Conservation (phyloP, 192 early-diverging fungal species). For the Gaertneriomyces semiglobifer region DNA sequence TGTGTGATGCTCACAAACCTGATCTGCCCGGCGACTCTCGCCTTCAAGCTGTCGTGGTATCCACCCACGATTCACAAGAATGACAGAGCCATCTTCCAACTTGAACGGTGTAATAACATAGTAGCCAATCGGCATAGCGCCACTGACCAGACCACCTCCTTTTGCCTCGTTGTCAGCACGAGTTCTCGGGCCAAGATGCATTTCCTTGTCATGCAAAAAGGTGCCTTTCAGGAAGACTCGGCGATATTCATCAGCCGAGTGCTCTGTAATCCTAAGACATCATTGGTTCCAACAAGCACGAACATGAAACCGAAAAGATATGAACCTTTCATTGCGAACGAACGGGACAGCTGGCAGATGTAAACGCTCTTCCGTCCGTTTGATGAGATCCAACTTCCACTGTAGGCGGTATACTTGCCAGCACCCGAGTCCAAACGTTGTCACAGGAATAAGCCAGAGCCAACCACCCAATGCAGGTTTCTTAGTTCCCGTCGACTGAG, state of each 20-base stretch:
- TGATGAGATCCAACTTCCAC: conserved; percentile 84
- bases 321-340: not conserved
- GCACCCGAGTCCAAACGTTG: conserved; percentile 25
- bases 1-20: not conserved
- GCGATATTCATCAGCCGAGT: conserved; percentile 58
- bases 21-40: not conserved
- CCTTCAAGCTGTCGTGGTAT: conserved; percentile 55
- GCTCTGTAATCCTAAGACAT: not conserved
- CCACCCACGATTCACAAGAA: conserved; percentile 89
- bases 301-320: not conserved
- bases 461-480: conserved; percentile 16
- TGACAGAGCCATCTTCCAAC: conserved; percentile 41
- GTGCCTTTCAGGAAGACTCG: conserved; percentile 67
- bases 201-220: conserved; percentile 70
- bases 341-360: conserved; percentile 42
- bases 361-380: conserved; percentile 62
- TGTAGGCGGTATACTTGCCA: conserved; percentile 83
- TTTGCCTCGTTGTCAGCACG: conserved; percentile 17
- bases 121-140: conserved; percentile 26
- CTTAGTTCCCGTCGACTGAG: too few species aligned
- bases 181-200: conserved; percentile 75
- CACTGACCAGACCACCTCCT: conserved; percentile 18
- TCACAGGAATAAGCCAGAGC: conserved; percentile 24
- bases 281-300: not conserved
- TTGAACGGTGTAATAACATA: conserved; percentile 37